These are phyloP conservation scores for Coccinonectria pachysandricola DNA, from an alignment of 2,329 filamentous ascomycete genomes.

Conservation along the genomic window DNA sequence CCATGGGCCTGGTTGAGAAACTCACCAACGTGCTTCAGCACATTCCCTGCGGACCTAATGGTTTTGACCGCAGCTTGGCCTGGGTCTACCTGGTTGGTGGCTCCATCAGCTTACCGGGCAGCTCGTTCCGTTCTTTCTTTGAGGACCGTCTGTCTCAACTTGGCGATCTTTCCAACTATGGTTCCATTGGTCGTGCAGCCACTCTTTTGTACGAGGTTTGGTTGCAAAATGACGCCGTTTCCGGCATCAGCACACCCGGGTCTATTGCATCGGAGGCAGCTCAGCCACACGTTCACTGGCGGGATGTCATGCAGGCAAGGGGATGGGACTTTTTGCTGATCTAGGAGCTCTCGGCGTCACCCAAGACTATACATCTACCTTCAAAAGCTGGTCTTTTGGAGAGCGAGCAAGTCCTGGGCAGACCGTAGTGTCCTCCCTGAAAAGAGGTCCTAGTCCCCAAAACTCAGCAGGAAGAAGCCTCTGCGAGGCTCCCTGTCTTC, in stretches of 20 bases:
- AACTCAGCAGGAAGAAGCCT: slow-evolving; percentile 3
- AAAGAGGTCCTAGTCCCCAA: slow-evolving; percentile 5
- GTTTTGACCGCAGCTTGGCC: slow-evolving; percentile 81
- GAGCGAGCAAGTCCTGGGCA: slow-evolving; percentile 12
- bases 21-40: slow-evolving; percentile 66
- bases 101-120: slow-evolving; percentile 61
- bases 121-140: slow-evolving; percentile 69
- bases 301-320: slow-evolving; percentile 85
- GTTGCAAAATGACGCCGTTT: slow-evolving; percentile 58
- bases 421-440: slow-evolving; percentile 7
- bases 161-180: slow-evolving; percentile 66
- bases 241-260: slow-evolving; percentile 25
- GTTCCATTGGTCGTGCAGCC: slow-evolving; percentile 76
- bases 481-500: slow-evolving; percentile 9
- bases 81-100: slow-evolving; percentile 91
- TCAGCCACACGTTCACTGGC: slow-evolving; percentile 75
- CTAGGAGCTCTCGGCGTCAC: slow-evolving; percentile 30
- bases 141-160: slow-evolving; percentile 63
- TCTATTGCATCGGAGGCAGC: slow-evolving; percentile 27
- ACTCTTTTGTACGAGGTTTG: slow-evolving; percentile 76
- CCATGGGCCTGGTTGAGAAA: slow-evolving; percentile 65
- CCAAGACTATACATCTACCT: slow-evolving; percentile 10
- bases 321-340: slow-evolving; percentile 90
- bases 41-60: slow-evolving; percentile 70
- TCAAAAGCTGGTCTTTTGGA: slow-evolving; percentile 29